A percentile compares a stretch with the other conserved stretches of the same genome.
phyloP scores from a whole-genome alignment of 202 grass and related monocot genomes.

The Saccharum hybrid region DNA sequence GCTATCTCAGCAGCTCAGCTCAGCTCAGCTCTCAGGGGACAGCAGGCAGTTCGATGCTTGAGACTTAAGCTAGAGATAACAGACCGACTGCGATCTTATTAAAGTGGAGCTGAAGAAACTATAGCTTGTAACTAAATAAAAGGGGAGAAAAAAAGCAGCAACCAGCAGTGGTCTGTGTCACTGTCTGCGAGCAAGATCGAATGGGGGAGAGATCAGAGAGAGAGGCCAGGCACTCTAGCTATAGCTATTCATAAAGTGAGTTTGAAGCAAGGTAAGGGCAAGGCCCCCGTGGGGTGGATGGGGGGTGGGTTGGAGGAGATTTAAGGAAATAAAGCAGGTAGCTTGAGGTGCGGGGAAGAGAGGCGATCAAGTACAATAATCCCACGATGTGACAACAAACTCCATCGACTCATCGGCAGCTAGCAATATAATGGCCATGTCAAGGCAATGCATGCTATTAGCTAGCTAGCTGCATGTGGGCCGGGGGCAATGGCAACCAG shows the following conservation, averaged over 20 bases:
- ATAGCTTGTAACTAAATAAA: background rate
- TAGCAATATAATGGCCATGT: background rate
- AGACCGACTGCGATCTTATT: constrained; percentile 24
- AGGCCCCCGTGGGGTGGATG: constrained; percentile 45
- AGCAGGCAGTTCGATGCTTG: constrained; percentile 66
- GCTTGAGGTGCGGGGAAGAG: constrained; percentile 56
- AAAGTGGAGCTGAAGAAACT: constrained; percentile 41
- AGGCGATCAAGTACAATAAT: constrained; percentile 61
- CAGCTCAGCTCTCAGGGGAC: background rate
- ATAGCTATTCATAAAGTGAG: constrained; percentile 49
- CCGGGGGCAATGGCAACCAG: background rate
- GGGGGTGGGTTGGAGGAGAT: constrained; percentile 7
- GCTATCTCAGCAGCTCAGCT: constrained; percentile 44
- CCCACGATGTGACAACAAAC: constrained; percentile 47
- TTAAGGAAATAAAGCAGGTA: constrained; percentile 53
- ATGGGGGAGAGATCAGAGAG: background rate
- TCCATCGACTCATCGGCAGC: background rate
- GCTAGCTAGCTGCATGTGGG: constrained; percentile 22
- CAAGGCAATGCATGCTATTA: background rate
- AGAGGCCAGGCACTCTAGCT: background rate
- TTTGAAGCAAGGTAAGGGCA: constrained; percentile 53
- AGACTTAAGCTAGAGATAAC: constrained; percentile 55
- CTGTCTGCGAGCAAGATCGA: background rate
- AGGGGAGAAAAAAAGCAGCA: background rate
- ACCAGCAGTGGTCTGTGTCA: background rate